These are phyloP conservation scores for Lithocarpus polystachyus DNA, from an alignment of 306 rosid genomes.

Conservation along the genomic window DNA sequence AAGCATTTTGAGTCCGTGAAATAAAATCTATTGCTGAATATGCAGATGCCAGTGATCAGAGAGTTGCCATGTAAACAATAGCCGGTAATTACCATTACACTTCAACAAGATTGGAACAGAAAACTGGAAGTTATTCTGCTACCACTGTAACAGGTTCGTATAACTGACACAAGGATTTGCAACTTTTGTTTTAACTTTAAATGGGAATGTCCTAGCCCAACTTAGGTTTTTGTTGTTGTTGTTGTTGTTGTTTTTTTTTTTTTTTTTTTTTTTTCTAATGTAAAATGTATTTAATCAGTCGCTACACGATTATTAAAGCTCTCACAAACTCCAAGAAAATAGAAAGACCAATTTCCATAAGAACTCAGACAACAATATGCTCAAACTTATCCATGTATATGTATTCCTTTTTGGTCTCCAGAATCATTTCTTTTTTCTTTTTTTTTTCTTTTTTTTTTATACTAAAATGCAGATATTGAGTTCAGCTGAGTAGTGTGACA, in stretches of 20 bases:
- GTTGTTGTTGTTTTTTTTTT: too few species aligned
- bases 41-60: not conserved
- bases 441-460: not conserved
- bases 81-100: not conserved
- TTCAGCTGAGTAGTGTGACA: not conserved
- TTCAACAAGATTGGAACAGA: not conserved
- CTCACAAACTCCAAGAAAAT: not conserved
- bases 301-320: not conserved
- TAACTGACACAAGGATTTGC: not conserved
- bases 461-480: not conserved
- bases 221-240: not conserved
- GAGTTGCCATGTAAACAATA: not conserved
- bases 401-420: not conserved
- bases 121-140: not conserved
- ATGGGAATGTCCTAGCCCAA: not conserved
- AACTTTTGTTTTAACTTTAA: not conserved
- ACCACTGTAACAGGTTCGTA: too few species aligned
- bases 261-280: too few species aligned
- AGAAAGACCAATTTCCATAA: not conserved
- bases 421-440: not conserved
- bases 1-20: slow-evolving; percentile 5
- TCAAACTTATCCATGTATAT: not conserved
- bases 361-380: not conserved
- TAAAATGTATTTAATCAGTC: too few species aligned
- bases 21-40: not conserved